Conservation (phyloP, 2,329 filamentous ascomycete species). For the Diaporthe eres region DNA sequence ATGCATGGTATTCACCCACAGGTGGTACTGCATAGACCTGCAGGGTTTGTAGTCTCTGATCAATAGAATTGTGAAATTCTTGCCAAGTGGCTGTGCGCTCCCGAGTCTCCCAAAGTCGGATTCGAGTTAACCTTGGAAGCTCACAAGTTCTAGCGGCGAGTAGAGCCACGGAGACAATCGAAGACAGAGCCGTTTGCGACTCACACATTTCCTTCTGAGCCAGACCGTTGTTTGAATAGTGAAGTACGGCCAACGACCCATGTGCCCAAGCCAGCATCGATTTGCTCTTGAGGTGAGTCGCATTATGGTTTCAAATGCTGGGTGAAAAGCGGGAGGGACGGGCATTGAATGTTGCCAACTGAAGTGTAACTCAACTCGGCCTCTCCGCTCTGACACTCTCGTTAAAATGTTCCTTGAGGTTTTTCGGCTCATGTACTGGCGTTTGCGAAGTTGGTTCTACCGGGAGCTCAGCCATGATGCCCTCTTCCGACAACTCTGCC, state of each 20-base stretch:
- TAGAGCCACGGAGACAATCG: background rate
- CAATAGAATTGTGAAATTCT: background rate
- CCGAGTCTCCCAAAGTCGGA: background rate
- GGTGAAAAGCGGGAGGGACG: background rate
- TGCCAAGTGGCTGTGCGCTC: background rate
- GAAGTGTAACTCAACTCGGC: background rate
- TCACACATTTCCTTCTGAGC: too few relatives aligned
- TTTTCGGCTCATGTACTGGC: background rate
- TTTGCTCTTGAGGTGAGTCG: background rate
- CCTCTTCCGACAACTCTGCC: conserved; percentile 6
- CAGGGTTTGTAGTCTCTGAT: background rate
- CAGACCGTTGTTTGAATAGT: background rate
- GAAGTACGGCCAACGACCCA: background rate
- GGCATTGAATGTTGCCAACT: background rate
- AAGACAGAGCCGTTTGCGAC: background rate
- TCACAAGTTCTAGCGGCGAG: background rate
- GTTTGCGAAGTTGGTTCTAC: background rate
- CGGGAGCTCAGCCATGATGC: background rate
- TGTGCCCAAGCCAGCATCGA: too few relatives aligned
- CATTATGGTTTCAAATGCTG: background rate
- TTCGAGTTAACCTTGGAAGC: background rate
- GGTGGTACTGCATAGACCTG: background rate
- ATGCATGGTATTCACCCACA: background rate
- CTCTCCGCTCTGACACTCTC: background rate
- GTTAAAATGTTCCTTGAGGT: background rate